Base-by-base conservation (phyloP, 148 eudicot species). In the Rhododendron molle region DNA sequence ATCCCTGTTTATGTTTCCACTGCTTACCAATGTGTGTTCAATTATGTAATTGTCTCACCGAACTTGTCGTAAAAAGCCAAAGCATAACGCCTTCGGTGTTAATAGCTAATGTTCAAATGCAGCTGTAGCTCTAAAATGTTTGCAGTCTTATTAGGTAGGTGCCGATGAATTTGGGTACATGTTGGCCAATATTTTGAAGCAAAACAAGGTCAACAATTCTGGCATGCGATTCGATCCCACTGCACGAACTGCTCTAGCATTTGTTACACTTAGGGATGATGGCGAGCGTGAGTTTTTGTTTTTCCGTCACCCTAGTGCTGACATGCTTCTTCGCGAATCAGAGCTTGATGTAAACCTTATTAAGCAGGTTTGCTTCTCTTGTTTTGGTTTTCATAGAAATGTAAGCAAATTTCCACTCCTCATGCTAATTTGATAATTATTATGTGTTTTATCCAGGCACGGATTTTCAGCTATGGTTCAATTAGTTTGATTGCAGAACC, bases 271-370 rank as follows among this genome's bases (percentile, higher is more conserved):
- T 67, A 91, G 89, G 90, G 91, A 87, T 15, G 96, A 95, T 79
- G 98, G 98, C 3, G 98, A 96, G 91, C 98, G 95, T 13, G 99
- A 96, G 72, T 94, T 93, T 85, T 83, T 96, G 92, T 96, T 94
- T 79, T 94, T 86, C 85, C 95, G 96, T 40, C 81, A 95, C 83
- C 98, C 98, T 50, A 93, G 98, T 86, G 98, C 98, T 28, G 98
- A 96, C 88, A 96, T 94, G 94, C 93, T 92, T 86, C 91, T 96
- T 78, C 89, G 83, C 15, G 91, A 92, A 88, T 88, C 98, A 46
- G 98, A 96, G 83, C 94, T 96, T 65, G 96, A 96, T 90, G 84
- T 86, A 86, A 85, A 92, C 77, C 93, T 94, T 44, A 85, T 96
- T 74, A 83, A 94, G 87, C 88, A 94, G 98, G 98, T 95, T 26